A percentile compares a stretch with the other conserved stretches of the same genome.
Evolutionary conservation across 176 grass and related monocot species (phyloP).

Genomic region (Raddia guianensis): DNA sequence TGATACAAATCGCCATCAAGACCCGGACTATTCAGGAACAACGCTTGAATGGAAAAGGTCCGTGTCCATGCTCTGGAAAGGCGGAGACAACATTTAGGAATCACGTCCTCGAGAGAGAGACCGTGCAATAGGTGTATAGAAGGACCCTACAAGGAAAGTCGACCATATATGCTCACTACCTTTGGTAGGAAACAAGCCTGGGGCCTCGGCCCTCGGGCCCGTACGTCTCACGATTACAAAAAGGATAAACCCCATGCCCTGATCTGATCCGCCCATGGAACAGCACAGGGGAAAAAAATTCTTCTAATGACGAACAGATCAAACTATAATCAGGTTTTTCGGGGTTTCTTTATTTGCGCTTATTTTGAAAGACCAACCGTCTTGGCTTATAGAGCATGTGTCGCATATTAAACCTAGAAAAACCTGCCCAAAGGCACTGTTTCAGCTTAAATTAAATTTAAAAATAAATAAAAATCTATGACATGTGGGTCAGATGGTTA

Average conservation of each 20-base stretch:
- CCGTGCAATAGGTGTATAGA: not conserved
- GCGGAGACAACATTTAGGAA: constrained; percentile 8
- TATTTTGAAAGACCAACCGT: too few species aligned
- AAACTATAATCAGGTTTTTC: too few species aligned
- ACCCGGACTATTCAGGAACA: not conserved
- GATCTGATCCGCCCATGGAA: constrained; percentile 32
- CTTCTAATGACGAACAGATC: too few species aligned
- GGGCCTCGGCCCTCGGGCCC: not conserved
- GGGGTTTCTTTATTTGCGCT: too few species aligned
- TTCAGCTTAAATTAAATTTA: too few species aligned
- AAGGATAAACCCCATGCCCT: not conserved
- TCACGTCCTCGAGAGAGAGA: constrained; percentile 22
- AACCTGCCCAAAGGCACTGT: too few species aligned
- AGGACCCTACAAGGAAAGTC: constrained; percentile 33
- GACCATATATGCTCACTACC: not conserved
- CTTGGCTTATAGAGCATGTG: too few species aligned
- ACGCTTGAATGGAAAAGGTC: not conserved
- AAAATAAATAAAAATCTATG: too few species aligned
- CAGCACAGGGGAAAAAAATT: constrained; percentile 6
- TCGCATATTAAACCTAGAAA: too few species aligned
- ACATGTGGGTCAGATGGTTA: too few species aligned
- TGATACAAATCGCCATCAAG: too few species aligned
- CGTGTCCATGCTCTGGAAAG: not conserved
- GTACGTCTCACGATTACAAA: constrained; percentile 14
- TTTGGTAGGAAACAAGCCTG: constrained; percentile 4